Conservation (phyloP, 2,329 filamentous ascomycete species). For the Xylariaceae sp. region DNA sequence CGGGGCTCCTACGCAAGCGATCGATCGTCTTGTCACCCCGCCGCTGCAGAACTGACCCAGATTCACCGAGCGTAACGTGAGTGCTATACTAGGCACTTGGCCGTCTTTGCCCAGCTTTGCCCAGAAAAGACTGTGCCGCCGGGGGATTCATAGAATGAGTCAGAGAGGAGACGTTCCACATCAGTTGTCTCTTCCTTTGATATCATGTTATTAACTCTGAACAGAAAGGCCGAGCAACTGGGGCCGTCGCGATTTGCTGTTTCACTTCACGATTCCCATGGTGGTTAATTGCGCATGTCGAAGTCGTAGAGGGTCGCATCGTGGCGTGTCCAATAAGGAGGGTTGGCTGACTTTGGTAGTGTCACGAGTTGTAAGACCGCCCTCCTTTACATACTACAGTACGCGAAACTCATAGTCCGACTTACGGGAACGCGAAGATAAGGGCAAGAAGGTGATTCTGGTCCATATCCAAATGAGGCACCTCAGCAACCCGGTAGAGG, state of each 20-base stretch:
- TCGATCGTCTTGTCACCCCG: constrained; percentile 4
- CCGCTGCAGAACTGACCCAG: constrained; percentile 7
- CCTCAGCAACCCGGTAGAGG: constrained; percentile 17
- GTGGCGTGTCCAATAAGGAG: constrained; percentile 31
- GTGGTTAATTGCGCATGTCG: constrained; percentile 15
- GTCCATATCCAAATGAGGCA: constrained; percentile 26
- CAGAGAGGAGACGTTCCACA: constrained; percentile 5
- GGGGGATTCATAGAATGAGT: constrained; percentile 12
- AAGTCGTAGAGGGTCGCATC: constrained; percentile 26
- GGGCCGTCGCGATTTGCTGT: constrained; percentile 20
- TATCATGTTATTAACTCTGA: constrained; percentile 1
- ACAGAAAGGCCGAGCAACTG: constrained; percentile 10
- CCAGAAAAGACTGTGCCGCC: neutral
- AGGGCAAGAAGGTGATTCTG: constrained; percentile 26
- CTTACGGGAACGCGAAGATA: constrained; percentile 24
- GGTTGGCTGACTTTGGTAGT: constrained; percentile 32
- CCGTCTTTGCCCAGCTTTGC: too few relatives aligned
- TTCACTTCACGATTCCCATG: constrained; percentile 25
- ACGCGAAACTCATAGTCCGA: constrained; percentile 23
- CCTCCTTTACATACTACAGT: constrained; percentile 24
- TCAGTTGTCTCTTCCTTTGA: constrained; percentile 3
- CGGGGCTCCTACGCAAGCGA: constrained; percentile 26
- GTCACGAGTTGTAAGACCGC: constrained; percentile 32
- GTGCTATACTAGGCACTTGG: neutral
- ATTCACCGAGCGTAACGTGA: constrained; percentile 1